Conservation (phyloP, 148 eudicot species). For the Hydrangea macrophylla region DNA sequence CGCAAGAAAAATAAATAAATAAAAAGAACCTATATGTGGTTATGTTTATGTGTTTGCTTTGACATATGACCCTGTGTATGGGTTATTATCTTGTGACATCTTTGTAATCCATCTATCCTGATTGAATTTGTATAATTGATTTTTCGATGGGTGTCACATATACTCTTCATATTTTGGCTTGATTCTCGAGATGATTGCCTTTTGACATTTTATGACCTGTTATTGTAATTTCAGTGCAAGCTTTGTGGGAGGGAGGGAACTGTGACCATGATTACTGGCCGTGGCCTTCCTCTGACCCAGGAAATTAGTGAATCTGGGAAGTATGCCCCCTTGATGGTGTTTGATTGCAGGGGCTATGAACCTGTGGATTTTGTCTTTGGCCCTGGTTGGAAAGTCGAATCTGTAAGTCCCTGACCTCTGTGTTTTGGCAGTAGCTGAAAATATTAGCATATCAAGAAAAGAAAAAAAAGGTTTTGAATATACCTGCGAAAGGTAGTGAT, state of each 20-base stretch:
- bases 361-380: conserved; percentile 69
- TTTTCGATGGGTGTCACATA: neutral
- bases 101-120: neutral
- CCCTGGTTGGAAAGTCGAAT: conserved; percentile 75
- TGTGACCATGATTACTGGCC: conserved; percentile 57
- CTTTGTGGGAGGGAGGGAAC: conserved; percentile 75
- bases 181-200: neutral
- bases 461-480: neutral
- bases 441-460: neutral
- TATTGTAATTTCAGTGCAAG: conserved; percentile 63
- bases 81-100: neutral
- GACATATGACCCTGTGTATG: too few species aligned
- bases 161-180: neutral
- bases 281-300: conserved; percentile 57
- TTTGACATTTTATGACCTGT: neutral
- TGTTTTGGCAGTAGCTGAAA: neutral
- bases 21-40: too few species aligned
- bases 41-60: neutral
- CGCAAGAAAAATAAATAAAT: too few species aligned
- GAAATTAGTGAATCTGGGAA: conserved; percentile 42
- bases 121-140: neutral
- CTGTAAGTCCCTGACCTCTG: conserved; percentile 46
- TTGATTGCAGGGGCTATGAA: conserved; percentile 87
- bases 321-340: conserved; percentile 62
- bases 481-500: too few species aligned